Evolutionary conservation across 192 early-diverging fungal genomes (phyloP), one percentile per base, ranked within the genome.

Genomic region (Lobosporangium transversale): DNA sequence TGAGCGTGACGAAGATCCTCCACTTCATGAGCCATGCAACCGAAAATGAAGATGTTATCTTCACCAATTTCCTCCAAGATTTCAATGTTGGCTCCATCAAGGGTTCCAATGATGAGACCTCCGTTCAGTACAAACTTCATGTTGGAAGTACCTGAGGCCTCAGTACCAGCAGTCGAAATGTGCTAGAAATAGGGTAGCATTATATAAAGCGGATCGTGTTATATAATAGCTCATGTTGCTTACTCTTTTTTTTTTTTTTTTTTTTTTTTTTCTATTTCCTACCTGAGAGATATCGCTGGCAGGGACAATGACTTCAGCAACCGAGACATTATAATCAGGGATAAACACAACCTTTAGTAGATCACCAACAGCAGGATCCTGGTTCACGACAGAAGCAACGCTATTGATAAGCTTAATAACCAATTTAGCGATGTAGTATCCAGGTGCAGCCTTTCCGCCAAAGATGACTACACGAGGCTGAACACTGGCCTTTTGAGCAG

Each of bases 101-200:
- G 90, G 1, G 96, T 99, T 61, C 97, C 97, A 33, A 99, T 86
- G 78, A 99, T 99, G 55, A 98, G 81, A 62, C 97, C 97, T 62
- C 97, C 96, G 81, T 99, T 99, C 43, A 99, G 81, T 47, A 98
- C 96, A 87, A 99, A 99, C 87, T 99, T 98, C 96, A 99, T 99
- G 87, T 99, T 99, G 20, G 96, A 97, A 10, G 97, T 99, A 50
- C 97, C 97, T 20, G 96, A 97, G 20, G 96, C 97, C 81, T 99
- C 97, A 12, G 96, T 99, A 60, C 97, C 97, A 18, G 97, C 97
- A 5, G 96, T 98, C 26, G 97, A 99, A 78, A 99, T 99, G 83
- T 99, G 97, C 87, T 69, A 69, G 2, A 32, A 29, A 50, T 27
- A 24, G 5, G 23, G 17, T 21, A 48, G 17, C 23, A 17, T 14